Conservation (phyloP, 2,329 filamentous ascomycete species). For the Diaporthe caulivora region DNA sequence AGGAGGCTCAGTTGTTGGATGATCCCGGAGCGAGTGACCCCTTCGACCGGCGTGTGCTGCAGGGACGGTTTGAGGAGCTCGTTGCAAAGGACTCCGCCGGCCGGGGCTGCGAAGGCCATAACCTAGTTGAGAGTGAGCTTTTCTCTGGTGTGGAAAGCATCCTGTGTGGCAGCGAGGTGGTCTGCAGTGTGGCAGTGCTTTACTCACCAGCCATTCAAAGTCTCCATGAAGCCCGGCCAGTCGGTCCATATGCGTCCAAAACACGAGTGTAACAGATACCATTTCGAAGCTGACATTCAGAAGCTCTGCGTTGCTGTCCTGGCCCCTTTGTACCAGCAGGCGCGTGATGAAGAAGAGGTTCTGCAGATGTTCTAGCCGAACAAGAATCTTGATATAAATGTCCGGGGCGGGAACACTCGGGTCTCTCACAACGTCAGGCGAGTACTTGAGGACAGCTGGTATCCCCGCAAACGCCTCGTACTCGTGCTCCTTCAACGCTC, state of each 20-base stretch:
- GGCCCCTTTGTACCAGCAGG: conserved; percentile 61
- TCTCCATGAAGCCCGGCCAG: conserved; percentile 56
- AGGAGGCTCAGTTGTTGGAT: conserved; percentile 65
- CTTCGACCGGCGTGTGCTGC: conserved; percentile 47
- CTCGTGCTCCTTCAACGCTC: conserved; percentile 53
- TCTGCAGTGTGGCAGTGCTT: too few species aligned
- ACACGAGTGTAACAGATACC: conserved; percentile 58
- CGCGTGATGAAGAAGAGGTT: conserved; percentile 71
- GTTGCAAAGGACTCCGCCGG: conserved; percentile 62
- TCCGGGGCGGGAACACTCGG: conserved; percentile 45
- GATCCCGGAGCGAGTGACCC: conserved; percentile 60
- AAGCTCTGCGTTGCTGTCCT: conserved; percentile 53
- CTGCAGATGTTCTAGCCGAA: conserved; percentile 64
- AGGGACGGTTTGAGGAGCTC: conserved; percentile 60
- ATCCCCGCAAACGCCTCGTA: conserved; percentile 50
- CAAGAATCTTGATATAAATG: conserved; percentile 59
- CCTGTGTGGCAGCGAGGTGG: not conserved
- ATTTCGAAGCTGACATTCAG: conserved; percentile 61
- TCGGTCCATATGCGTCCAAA: conserved; percentile 64
- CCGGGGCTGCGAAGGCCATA: conserved; percentile 63
- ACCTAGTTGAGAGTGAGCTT: conserved; percentile 47
- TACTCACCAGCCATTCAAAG: conserved; percentile 64
- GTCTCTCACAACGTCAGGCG: conserved; percentile 53
- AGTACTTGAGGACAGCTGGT: conserved; percentile 54
- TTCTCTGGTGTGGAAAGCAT: not conserved